A percentile compares a stretch with the other conserved stretches of the same genome.
phyloP scores from a whole-genome alignment of 75 land plant genomes.

The Selaginella tamariscina region DNA sequence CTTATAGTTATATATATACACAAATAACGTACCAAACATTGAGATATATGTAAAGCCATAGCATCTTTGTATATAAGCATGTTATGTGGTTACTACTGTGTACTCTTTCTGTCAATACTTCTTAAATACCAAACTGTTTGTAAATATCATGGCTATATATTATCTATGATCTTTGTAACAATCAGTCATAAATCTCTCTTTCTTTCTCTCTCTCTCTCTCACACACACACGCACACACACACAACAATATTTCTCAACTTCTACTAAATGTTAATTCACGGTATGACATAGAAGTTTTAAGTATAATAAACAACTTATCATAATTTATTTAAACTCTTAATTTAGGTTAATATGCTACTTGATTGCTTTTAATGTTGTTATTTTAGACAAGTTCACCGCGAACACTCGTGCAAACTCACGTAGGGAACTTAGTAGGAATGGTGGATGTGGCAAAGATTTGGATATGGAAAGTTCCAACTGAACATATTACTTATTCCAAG shows the following conservation, averaged over 20 bases:
- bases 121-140: not conserved
- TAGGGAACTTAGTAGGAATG: slow-evolving; percentile 60
- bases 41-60: no score
- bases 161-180: no score
- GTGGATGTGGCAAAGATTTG: slow-evolving; percentile 28
- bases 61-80: no score
- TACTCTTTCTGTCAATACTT: not conserved
- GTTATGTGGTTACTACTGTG: not conserved
- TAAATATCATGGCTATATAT: no score
- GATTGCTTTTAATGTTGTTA: no score
- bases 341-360: no score
- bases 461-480: slow-evolving; percentile 52
- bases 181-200: no score
- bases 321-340: not conserved
- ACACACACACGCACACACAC: not conserved
- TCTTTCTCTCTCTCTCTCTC: no score
- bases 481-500: slow-evolving; percentile 17
- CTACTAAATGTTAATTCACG: not conserved
- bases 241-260: not conserved
- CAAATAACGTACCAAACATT: no score
- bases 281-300: not conserved
- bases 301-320: not conserved
- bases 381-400: slow-evolving; percentile 19
- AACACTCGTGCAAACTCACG: slow-evolving; percentile 29
- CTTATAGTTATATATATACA: no score